phyloP scores from a whole-genome alignment of 140 eudicot genomes.

The Stevia rebaudiana region DNA sequence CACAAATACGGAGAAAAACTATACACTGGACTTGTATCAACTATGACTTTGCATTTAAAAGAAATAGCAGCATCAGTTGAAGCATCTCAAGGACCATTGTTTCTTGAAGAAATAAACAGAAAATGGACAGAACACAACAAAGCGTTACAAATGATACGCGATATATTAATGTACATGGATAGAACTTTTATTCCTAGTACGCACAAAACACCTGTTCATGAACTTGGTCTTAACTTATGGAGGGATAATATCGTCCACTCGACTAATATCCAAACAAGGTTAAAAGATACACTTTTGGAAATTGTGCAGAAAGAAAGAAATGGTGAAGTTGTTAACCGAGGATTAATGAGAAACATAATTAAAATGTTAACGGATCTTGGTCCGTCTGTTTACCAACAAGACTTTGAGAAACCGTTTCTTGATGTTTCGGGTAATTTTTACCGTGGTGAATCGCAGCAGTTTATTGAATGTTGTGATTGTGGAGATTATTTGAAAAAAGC shows the following conservation, averaged over 20 bases:
- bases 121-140: constrained; percentile 62
- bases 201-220: constrained; percentile 57
- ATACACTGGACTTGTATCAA: constrained; percentile 51
- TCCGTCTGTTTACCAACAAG: constrained; percentile 47
- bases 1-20: constrained; percentile 56
- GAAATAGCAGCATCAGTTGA: constrained; percentile 47
- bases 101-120: constrained; percentile 46
- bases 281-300: constrained; percentile 45
- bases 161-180: constrained; percentile 68
- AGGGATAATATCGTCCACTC: constrained; percentile 51
- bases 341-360: constrained; percentile 58
- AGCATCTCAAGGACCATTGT: constrained; percentile 43
- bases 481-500: constrained; percentile 57
- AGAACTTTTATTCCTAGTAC: constrained; percentile 57
- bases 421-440: constrained; percentile 49
- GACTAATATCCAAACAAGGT: constrained; percentile 42
- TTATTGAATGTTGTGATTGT: constrained; percentile 53
- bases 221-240: constrained; percentile 61
- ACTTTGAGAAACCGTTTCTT: constrained; percentile 54
- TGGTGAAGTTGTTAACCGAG: constrained; percentile 51
- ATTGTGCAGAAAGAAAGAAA: constrained; percentile 43
- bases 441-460: constrained; percentile 57
- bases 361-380: constrained; percentile 67
- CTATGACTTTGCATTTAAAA: constrained; percentile 48
- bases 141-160: constrained; percentile 57